phyloP scores from a whole-genome alignment of 1,284 basidiomycete genomes.

The Cutaneotrichosporon cutaneum region DNA sequence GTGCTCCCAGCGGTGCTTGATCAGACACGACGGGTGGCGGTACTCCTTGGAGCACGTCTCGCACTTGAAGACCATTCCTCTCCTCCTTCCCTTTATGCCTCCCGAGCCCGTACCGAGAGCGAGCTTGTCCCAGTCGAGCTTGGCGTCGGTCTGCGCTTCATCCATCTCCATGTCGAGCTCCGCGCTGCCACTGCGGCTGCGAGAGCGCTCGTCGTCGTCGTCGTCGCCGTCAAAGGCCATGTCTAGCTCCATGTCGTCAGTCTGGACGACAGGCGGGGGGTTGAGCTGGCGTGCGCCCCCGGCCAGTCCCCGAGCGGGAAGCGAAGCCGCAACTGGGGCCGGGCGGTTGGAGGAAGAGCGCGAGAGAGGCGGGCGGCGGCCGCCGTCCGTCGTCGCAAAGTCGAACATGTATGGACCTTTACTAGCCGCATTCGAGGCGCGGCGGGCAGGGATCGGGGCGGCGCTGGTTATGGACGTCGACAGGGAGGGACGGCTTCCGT shows the following conservation, averaged over 20 bases:
- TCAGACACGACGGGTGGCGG: constrained; percentile 87
- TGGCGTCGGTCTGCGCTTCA: constrained; percentile 13
- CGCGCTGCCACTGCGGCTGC: constrained; percentile 28
- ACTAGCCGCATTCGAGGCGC: constrained; percentile 28
- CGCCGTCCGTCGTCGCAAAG: constrained; percentile 49
- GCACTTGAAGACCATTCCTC: constrained; percentile 82
- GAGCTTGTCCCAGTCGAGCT: constrained; percentile 37
- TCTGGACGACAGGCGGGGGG: constrained; percentile 17
- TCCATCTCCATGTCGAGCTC: constrained; percentile 45
- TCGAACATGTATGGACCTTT: constrained; percentile 45
- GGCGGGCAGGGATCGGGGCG: constrained; percentile 34
- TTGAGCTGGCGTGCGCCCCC: constrained; percentile 17
- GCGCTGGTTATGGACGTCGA: constrained; percentile 23
- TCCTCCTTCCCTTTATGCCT: constrained; percentile 60
- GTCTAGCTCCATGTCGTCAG: constrained; percentile 49
- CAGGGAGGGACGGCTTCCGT: constrained; percentile 27
- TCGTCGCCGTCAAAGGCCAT: constrained; percentile 41
- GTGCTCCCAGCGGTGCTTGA: constrained; percentile 98
- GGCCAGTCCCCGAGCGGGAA: constrained; percentile 31
- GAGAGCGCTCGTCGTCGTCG: constrained; percentile 26
- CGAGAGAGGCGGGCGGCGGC: constrained; percentile 27
- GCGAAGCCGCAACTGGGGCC: constrained; percentile 34
- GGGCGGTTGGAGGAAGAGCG: constrained; percentile 17
- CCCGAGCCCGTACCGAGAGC: constrained; percentile 51
- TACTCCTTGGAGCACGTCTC: constrained; percentile 93